These are phyloP conservation scores for Naganishia vishniacii DNA, from an alignment of 768 basidiomycete species.

Conservation along the genomic window DNA sequence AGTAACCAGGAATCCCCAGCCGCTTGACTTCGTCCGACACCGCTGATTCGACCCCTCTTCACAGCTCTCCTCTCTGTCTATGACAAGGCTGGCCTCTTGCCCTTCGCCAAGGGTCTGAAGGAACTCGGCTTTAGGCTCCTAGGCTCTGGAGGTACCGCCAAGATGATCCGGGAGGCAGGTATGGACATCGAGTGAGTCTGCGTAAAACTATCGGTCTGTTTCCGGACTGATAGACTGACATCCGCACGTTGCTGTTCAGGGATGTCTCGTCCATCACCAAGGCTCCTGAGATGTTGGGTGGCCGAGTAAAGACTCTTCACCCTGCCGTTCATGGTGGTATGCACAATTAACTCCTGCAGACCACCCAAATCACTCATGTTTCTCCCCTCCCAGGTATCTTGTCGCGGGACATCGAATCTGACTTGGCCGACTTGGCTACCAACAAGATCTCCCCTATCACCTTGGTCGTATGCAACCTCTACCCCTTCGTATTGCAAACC, in stretches of 20 bases:
- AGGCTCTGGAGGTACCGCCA: constrained; percentile 95
- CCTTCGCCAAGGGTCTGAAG: constrained; percentile 78
- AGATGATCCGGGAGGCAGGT: constrained; percentile 90
- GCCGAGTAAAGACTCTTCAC: constrained; percentile 95
- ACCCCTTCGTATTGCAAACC: constrained; percentile 88
- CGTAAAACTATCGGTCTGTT: neutral
- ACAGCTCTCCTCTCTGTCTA: constrained; percentile 85
- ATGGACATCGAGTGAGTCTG: constrained; percentile 75
- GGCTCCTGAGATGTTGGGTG: constrained; percentile 97
- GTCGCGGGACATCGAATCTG: constrained; percentile 82
- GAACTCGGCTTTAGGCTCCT: constrained; percentile 77
- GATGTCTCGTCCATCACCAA: constrained; percentile 97
- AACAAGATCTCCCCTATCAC: constrained; percentile 87
- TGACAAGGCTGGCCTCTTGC: constrained; percentile 84
- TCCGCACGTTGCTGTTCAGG: constrained; percentile 53
- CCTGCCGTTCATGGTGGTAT: constrained; percentile 94
- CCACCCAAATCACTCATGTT: neutral
- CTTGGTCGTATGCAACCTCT: constrained; percentile 97
- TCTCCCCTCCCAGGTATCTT: constrained; percentile 66
- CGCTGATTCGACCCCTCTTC: neutral
- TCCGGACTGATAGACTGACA: neutral
- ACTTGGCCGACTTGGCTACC: constrained; percentile 73
- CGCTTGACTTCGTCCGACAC: neutral
- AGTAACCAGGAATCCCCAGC: neutral
- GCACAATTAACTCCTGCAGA: neutral